Percentiles rank a stretch among this genome's conserved stretches.
Conservation (phyloP, 106 monocot species). For the Dendrobium chrysotoxum region DNA sequence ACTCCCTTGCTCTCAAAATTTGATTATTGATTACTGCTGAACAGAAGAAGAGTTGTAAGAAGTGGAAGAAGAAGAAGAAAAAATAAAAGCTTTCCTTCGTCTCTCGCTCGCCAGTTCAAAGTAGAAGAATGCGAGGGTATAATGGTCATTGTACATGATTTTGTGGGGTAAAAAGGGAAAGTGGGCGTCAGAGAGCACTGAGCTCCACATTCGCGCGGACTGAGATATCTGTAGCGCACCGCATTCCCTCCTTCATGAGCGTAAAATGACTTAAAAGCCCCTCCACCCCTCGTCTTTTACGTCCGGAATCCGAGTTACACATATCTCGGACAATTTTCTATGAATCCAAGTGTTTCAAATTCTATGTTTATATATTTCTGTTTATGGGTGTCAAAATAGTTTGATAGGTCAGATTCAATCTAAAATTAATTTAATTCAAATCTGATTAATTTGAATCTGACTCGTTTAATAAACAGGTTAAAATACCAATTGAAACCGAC, state of each 20-base stretch:
- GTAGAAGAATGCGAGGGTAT: not conserved
- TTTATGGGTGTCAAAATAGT: no score
- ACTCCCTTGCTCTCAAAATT: not conserved
- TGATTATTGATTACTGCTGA: not conserved
- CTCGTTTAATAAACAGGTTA: no score
- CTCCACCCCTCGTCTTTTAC: not conserved
- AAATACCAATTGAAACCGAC: no score
- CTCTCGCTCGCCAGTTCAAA: not conserved
- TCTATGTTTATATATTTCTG: no score
- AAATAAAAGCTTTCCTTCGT: not conserved
- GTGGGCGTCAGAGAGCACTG: not conserved
- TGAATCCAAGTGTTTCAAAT: not conserved
- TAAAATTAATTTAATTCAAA: no score
- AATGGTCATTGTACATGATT: not conserved
- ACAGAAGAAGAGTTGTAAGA: not conserved
- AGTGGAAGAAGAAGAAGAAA: not conserved
- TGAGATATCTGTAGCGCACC: not conserved
- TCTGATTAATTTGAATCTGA: no score
- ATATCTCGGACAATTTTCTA: not conserved
- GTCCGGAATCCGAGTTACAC: not conserved
- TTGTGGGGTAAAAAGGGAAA: not conserved
- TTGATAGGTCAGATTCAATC: no score
- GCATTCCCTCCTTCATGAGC: not conserved
- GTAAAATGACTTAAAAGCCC: not conserved
- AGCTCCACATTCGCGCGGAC: not conserved